Evolutionary conservation across 768 basidiomycete species (phyloP), one percentile per base, ranked within the genome.

Genomic region (Imleria badia): DNA sequence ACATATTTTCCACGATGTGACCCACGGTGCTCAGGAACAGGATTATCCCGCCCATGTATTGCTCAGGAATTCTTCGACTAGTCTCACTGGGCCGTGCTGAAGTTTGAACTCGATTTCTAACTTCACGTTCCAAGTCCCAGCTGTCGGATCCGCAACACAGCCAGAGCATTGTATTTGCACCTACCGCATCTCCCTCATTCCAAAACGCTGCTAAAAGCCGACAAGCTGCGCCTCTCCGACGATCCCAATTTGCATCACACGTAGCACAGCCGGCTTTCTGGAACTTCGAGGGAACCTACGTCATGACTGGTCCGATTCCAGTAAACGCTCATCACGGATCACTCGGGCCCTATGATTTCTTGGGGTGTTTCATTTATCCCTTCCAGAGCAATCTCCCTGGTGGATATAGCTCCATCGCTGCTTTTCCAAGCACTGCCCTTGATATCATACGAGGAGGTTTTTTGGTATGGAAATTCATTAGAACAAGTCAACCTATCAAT

Each of bases 351-450:
- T 12, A 19, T 12, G 26, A 26, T 26, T 4, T 26, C 26, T 26
- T 14, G 13, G 38, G 12, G 19, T 5, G n/a, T 35, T 50, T 33
- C 48, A 45, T 51, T 59, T 26, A 10, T 31, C 26, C 31, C 36
- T 11, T 36, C 20, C 26, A 20, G 48, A 38, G 31, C 6, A 34
- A 42, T 50, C 40, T 38, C 50, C 42, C 39, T 19, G 12, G 40
- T 54, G 63, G 49, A 46, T 57, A 46, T 30, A 22, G 43, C 41
- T 22, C 34, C 50, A 52, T 41, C 39, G 8, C 51, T 46, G n/a
- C 43, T 42, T 48, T 40, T 64, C 45, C 41, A 22, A 39, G 50
- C 56, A 60, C 54, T 42, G 51, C 54, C 51, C 34, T 52, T 44
- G 47, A 50, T 42, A 38, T 41, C 33, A 36, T 41, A n/a, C 23